Base-by-base conservation (phyloP, 2,329 filamentous ascomycete genomes). In the Claviceps fusiformis region DNA sequence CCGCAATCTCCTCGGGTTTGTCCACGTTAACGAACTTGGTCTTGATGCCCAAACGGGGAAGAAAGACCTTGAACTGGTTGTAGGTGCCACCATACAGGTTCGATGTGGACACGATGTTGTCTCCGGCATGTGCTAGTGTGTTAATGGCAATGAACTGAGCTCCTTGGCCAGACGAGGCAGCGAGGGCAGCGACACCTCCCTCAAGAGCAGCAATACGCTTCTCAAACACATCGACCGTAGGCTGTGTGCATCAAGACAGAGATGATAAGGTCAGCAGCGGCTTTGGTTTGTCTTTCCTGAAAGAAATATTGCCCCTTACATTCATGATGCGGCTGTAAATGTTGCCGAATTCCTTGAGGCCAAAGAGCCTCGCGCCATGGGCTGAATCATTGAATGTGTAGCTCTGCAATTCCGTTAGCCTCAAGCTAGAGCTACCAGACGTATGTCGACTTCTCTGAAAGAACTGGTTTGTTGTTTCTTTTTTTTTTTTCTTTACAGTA, bases 281-380 rank as follows among this genome's bases (percentile, higher is more conserved):
- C 31, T n/a, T 29, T 33, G 5, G 29, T 49, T 8, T 45, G 33
- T 37, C 24, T 24, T 55, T 15, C 15, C 24, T 3, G 48, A n/a
- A 35, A 19, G 13, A 15, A 19, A n/a, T 6, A 6, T 8, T 27
- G 31, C 11, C 17, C 71, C 81, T 67, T 66, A 89, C 87, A 72
- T 97, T 96, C 86, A 88, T 89, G 64, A 98, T 90, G 60, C 93
- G 89, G 70, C 86, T 93, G 79, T 98, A 98, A 70, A 97, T 95
- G 74, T 97, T 97, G 72, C 91, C 93, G 65, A 89, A 87, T 73
- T 97, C 90, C 75, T 97, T 95, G 71, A 98, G 87, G 67, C 89
- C 88, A 68, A 98, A 98, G 46, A 98, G 85, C 69, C 90, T 85
- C 55, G 93, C 93, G 59, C 89, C 93, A 66, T 97, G 93, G 52